Conservation (phyloP, 306 rosid species). For the Cicer cuneatum region DNA sequence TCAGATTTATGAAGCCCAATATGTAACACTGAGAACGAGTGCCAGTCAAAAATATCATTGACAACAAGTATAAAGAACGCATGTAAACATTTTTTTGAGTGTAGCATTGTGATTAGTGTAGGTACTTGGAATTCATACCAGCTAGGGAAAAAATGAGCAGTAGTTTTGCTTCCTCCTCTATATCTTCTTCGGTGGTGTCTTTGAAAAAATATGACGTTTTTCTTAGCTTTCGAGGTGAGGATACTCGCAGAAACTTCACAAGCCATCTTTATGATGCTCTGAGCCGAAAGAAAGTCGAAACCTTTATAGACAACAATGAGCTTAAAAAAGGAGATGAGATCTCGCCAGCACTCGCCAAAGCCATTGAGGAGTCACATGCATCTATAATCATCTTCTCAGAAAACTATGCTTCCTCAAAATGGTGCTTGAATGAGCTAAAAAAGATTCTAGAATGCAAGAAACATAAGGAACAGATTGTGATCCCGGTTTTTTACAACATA, state of each 20-base stretch:
- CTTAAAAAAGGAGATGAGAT: background rate
- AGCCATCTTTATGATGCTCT: conserved; percentile 7
- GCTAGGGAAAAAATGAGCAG: background rate
- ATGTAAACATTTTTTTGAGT: background rate
- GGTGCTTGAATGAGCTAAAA: background rate
- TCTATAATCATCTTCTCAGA: background rate
- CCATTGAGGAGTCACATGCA: background rate
- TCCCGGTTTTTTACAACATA: background rate
- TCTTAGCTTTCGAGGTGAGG: conserved; percentile 13
- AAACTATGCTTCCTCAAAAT: background rate
- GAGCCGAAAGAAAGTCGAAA: background rate
- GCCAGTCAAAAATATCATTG: background rate
- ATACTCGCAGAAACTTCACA: background rate
- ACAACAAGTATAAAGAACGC: background rate
- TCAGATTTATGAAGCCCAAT: background rate
- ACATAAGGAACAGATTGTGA: background rate
- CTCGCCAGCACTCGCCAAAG: background rate
- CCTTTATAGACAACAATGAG: background rate
- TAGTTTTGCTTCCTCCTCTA: background rate
- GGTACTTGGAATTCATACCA: background rate
- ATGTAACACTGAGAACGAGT: background rate
- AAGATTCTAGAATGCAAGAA: background rate
- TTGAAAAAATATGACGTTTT: background rate
- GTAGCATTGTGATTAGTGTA: background rate
- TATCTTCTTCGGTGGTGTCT: background rate